Base-by-base conservation (phyloP, 306 rosid species). In the Urtica urens region DNA sequence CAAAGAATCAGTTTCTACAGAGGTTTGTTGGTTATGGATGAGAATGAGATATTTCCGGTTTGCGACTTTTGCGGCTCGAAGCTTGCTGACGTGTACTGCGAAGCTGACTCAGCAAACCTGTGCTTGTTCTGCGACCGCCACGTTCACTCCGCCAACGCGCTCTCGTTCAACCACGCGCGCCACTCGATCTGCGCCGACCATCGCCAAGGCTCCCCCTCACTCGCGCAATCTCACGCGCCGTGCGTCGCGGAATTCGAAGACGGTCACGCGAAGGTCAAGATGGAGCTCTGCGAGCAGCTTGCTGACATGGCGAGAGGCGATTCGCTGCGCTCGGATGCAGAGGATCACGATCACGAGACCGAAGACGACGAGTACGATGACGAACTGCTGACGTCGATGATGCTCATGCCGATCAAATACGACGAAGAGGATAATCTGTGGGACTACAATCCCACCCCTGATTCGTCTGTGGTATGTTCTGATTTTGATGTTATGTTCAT, bases 121-220 rank as follows among this genome's bases (percentile, higher is more conserved):
- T 76, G 82, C 23, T 20, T 76, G 9, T 4, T 51, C 0, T 76
- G 78, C 4, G 78, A 72, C 57, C 78, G 69, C 10, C 78, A 53
- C 35, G 75, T 76, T 15, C 82, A 76, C 61, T 55, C 75, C 3
- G 78, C 78, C 21, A 76, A 76, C 58, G 58, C 76, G 0, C 70
- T 76, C 22, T 73, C 82, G 14, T 65, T 72, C 41, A 76, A 61
- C 58, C 82, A 76, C 73, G 56, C 69, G 12, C 72, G 78, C 7
- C 57, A 1, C 31, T 72, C 46, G 50, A 64, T 76, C 39, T 76
- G 70, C 28, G 55, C 60, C 34, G 49, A 38, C 55, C 67, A 78
- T 40, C 10, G 47, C 66, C 65, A 67, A 38, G 39, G 58, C 33
- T 64, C 74, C n/a, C 40, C 62, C 0, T 11, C 64, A 24, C 57